Evolutionary conservation across 75 land plant species (phyloP).

Genomic region (Chamaecyparis obtusa): DNA sequence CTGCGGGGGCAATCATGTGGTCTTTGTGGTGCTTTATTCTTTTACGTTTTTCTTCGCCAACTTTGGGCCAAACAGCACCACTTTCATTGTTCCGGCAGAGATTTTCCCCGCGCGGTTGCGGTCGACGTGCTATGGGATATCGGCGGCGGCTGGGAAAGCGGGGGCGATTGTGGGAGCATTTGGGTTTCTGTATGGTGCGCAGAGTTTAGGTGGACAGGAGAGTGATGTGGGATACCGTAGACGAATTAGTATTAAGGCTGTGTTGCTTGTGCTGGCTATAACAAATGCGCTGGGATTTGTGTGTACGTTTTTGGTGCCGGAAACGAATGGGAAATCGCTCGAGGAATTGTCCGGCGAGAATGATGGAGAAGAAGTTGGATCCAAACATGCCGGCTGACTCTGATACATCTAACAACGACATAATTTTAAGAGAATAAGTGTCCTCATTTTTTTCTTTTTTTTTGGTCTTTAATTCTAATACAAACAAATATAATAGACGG

Average conservation of each 20-base stretch:
- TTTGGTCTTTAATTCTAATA: too few species aligned
- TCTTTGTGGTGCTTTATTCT: constrained; percentile 29
- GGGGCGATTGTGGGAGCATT: constrained; percentile 56
- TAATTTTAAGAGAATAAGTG: too few species aligned
- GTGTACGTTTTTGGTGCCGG: constrained; percentile 48
- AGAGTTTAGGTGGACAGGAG: constrained; percentile 20
- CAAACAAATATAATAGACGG: too few species aligned
- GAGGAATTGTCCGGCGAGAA: constrained; percentile 37
- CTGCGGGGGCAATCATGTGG: background rate
- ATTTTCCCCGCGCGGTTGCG: constrained; percentile 50
- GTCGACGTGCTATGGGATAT: constrained; percentile 56
- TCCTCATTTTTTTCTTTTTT: too few species aligned
- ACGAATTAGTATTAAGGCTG: constrained; percentile 44
- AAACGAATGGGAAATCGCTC: constrained; percentile 42
- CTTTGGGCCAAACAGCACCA: constrained; percentile 32
- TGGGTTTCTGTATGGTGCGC: constrained; percentile 50
- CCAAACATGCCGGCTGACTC: constrained; percentile 1
- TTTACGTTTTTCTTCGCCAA: constrained; percentile 30
- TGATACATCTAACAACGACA: too few species aligned
- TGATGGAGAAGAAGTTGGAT: background rate
- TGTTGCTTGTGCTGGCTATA: constrained; percentile 32
- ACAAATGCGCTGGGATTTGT: constrained; percentile 30
- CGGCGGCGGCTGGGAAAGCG: constrained; percentile 50
- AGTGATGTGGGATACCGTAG: constrained; percentile 37
- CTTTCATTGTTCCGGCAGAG: constrained; percentile 59